Percentiles rank a stretch among this genome's conserved stretches.
Conservation (phyloP, 768 basidiomycete species). For the Russula griseocarnosa region DNA sequence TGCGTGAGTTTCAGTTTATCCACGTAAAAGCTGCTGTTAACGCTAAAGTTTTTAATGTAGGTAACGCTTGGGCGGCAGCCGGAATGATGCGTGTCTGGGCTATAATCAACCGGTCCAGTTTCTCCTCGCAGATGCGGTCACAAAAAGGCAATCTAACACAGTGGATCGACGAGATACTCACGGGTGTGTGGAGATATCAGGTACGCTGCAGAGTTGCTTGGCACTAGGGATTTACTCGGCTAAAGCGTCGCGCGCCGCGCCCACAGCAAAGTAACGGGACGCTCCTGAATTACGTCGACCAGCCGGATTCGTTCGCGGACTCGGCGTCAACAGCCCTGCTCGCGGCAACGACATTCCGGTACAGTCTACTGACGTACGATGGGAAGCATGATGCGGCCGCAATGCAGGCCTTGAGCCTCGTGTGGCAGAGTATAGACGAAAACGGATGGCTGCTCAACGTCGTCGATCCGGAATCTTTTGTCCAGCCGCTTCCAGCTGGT, state of each 20-base stretch:
- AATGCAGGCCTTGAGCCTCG: conserved; percentile 38
- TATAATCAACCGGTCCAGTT: conserved; percentile 48
- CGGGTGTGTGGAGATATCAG: conserved; percentile 43
- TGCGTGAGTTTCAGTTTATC: conserved; percentile 19
- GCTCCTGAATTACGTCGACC: conserved; percentile 51
- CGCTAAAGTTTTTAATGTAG: conserved; percentile 27
- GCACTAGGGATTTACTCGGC: neutral
- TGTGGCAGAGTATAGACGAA: conserved; percentile 39
- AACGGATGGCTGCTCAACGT: conserved; percentile 31
- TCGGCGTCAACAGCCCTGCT: conserved; percentile 54
- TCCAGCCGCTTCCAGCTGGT: conserved; percentile 8
- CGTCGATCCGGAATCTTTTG: conserved; percentile 14
- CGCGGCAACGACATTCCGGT: conserved; percentile 53
- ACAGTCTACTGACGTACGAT: conserved; percentile 43
- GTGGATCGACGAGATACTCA: conserved; percentile 56
- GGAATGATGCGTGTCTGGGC: conserved; percentile 60
- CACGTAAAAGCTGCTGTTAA: neutral
- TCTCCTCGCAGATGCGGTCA: conserved; percentile 36
- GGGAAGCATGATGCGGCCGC: conserved; percentile 40
- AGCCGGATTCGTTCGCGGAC: conserved; percentile 50
- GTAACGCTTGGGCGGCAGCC: conserved; percentile 70
- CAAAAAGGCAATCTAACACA: conserved; percentile 44
- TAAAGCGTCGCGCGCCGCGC: neutral
- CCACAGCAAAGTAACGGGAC: conserved; percentile 43
- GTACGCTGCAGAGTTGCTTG: conserved; percentile 32